Base-by-base conservation (phyloP, 257 asterid genomes). In the Thymus quinquecostatus region DNA sequence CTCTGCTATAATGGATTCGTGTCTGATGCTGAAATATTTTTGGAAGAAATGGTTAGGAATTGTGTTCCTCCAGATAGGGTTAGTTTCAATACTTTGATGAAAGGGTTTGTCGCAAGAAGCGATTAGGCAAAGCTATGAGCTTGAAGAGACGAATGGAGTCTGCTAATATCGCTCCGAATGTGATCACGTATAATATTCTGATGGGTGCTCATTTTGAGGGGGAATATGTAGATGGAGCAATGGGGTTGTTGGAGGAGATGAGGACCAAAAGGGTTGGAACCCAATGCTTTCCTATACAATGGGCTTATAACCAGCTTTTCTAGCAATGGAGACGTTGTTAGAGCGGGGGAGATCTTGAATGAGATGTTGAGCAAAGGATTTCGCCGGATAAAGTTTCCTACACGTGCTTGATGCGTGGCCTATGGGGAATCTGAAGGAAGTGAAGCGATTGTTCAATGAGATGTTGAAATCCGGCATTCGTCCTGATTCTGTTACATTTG, bases 71-170 rank as follows among this genome's bases (percentile, higher is more conserved):
- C 78, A 0, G 89, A 90, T 80, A 40, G 45, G 47, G 86, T 86
- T 75, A 87, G 92, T 76, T 86, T 76, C 61, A 89, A 89, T 62
- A 87, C 89, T 5, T 58, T 88, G 82, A 75, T 88, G 10, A 83
- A 81, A 70, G 96, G 96, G 38, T 85, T 14, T 88, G 92, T 70
- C 83, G 80, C 65, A 87, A 66, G 65, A 84, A 65, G 83, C 88
- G 82, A 66, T 38, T 88, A 47, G 54, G 61, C 0, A 70, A 84
- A 60, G 97, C 96, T 67, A 71, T 84, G 77, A 66, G 51, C 50
- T 66, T 88, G 47, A 85, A 78, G 86, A 67, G 29, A 67, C 75
- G 79, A 77, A 90, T 88, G 96, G 96, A 88, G 58, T 10, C 47
- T 69, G 82, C 76, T 36, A 69, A 64, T 68, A 45, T 77, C 44